Evolutionary conservation across 148 eudicot genomes (phyloP).

Genomic region (Nyssa sinensis): DNA sequence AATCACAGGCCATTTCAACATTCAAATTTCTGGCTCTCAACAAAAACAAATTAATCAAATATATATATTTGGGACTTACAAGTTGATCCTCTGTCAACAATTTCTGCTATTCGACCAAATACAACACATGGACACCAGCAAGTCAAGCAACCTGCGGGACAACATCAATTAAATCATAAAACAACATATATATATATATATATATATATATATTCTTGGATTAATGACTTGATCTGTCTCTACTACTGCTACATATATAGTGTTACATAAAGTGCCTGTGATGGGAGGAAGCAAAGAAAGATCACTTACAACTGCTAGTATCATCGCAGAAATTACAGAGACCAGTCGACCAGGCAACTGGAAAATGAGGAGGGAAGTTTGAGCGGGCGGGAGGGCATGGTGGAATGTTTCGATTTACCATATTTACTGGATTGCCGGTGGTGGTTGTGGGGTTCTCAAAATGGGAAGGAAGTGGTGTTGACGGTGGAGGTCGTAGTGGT

Average conservation of each 20-base stretch:
- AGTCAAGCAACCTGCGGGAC: conserved; percentile 16
- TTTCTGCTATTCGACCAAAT: conserved; percentile 27
- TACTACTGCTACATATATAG: neutral
- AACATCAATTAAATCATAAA: neutral
- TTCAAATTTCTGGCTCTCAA: neutral
- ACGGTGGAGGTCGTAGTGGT: neutral
- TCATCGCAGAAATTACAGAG: conserved; percentile 27
- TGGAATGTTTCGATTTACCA: neutral
- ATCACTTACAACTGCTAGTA: conserved; percentile 21
- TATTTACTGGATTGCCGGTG: neutral
- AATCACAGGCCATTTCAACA: neutral
- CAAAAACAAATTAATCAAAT: neutral
- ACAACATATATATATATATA: no score
- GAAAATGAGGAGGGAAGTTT: conserved; percentile 4
- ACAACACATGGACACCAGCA: conserved; percentile 23
- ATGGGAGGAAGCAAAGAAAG: no score
- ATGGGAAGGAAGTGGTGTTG: conserved; percentile 1
- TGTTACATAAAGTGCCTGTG: neutral
- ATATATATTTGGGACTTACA: conserved; percentile 10
- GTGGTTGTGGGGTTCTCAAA: neutral
- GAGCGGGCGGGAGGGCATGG: neutral
- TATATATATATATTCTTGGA: no score
- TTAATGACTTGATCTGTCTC: no score
- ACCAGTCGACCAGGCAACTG: conserved; percentile 22
- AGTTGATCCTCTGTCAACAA: conserved; percentile 23